These are phyloP conservation scores for Solanum hybrid DNA, from an alignment of 305 asterid species.

Conservation along the genomic window DNA sequence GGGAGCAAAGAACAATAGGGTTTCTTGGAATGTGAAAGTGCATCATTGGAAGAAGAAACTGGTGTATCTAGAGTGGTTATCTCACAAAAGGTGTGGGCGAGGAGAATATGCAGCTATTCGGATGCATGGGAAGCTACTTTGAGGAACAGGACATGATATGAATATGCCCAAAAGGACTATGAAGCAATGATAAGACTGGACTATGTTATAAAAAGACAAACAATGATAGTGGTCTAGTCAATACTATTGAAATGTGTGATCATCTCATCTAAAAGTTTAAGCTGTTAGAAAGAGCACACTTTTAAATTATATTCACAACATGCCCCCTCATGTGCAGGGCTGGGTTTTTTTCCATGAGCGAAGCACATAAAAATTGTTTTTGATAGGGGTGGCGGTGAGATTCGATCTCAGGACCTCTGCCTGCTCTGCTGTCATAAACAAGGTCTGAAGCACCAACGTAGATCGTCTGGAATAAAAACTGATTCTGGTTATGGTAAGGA, in stretches of 20 bases:
- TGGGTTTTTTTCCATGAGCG: neutral
- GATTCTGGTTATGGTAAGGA: neutral
- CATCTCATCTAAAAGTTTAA: neutral
- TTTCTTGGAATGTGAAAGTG: neutral
- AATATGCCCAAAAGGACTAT: neutral
- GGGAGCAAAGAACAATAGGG: neutral
- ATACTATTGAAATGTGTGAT: neutral
- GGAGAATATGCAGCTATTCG: neutral
- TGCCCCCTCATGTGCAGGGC: neutral
- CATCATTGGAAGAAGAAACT: neutral
- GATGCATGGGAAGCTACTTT: neutral
- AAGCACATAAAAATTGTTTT: neutral
- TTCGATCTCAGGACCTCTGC: neutral
- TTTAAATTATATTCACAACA: neutral
- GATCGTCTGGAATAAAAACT: neutral
- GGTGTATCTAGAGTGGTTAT: neutral
- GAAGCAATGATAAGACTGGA: neutral
- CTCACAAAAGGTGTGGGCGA: neutral
- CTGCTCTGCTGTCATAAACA: neutral
- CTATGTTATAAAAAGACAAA: neutral
- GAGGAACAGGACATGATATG: neutral
- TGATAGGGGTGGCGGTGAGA: neutral
- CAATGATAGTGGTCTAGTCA: neutral
- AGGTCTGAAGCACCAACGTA: neutral
- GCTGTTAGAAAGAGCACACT: neutral